Conservation (phyloP, 2,329 filamentous ascomycete genomes). For the Cladosporium sp. region DNA sequence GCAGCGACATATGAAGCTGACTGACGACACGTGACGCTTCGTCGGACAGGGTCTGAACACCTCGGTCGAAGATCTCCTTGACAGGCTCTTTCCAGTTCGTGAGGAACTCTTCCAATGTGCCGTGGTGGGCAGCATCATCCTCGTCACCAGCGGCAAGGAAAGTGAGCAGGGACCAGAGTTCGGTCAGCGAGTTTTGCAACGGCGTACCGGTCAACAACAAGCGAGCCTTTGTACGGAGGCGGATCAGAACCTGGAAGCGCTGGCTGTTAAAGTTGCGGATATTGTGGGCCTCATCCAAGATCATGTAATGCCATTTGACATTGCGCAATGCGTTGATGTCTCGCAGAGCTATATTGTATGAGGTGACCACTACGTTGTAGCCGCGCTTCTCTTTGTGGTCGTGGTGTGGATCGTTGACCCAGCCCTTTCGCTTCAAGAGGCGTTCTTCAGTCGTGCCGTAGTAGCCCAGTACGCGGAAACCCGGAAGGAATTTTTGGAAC, state of each 20-base stretch:
- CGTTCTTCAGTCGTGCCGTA: slow-evolving; percentile 93
- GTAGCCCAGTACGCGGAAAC: slow-evolving; percentile 97
- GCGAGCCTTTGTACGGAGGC: slow-evolving; percentile 85
- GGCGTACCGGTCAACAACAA: slow-evolving; percentile 91
- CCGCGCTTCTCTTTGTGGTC: slow-evolving; percentile 86
- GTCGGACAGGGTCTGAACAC: slow-evolving; percentile 88
- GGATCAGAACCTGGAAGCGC: slow-evolving; percentile 91
- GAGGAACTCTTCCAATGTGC: slow-evolving; percentile 92
- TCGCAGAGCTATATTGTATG: slow-evolving; percentile 92
- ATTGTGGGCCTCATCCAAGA: slow-evolving; percentile 97
- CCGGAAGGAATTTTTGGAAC: slow-evolving; percentile 98
- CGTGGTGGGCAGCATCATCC: slow-evolving; percentile 77
- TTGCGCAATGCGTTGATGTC: slow-evolving; percentile 93
- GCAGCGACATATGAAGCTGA: slow-evolving; percentile 89
- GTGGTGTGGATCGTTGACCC: slow-evolving; percentile 70
- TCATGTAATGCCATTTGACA: slow-evolving; percentile 94
- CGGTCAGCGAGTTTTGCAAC: slow-evolving; percentile 93
- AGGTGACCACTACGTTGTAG: slow-evolving; percentile 98
- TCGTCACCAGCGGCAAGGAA: slow-evolving; percentile 91
- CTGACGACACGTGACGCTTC: slow-evolving; percentile 89
- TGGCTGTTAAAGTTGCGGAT: slow-evolving; percentile 99
- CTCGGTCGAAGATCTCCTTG: slow-evolving; percentile 93
- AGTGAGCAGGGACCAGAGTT: slow-evolving; percentile 94
- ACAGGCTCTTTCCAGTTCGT: slow-evolving; percentile 95
- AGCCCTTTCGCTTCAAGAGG: slow-evolving; percentile 84